These are phyloP conservation scores for Diaporthe caulivora DNA, from an alignment of 2,329 filamentous ascomycete genomes.

Conservation along the genomic window DNA sequence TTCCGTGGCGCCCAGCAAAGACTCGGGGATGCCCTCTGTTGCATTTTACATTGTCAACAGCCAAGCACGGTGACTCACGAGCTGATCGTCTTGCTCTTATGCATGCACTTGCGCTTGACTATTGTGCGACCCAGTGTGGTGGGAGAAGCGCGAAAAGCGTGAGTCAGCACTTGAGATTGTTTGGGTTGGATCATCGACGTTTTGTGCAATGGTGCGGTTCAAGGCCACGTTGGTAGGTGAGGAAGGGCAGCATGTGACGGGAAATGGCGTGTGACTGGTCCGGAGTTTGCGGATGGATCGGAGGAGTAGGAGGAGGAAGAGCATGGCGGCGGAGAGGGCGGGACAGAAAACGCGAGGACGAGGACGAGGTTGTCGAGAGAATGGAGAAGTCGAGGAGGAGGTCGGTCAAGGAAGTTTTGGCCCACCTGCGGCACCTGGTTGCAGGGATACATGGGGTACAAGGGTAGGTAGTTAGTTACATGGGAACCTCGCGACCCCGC, in stretches of 20 bases:
- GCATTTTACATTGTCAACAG: background rate
- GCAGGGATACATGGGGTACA: slow-evolving; percentile 2
- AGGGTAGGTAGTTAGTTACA: background rate
- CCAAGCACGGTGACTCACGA: background rate
- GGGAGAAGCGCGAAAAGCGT: slow-evolving; percentile 10
- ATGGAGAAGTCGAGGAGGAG: background rate
- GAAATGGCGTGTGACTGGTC: background rate
- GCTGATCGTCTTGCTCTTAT: background rate
- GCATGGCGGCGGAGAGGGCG: slow-evolving; percentile 21
- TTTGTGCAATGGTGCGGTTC: background rate
- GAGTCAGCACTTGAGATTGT: slow-evolving; percentile 20
- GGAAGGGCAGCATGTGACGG: background rate
- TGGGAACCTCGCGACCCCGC: slow-evolving; percentile 3
- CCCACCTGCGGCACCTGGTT: background rate
- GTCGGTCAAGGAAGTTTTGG: background rate
- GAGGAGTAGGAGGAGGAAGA: slow-evolving; percentile 16
- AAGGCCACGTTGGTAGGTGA: background rate
- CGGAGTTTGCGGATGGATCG: slow-evolving; percentile 22
- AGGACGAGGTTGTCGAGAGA: slow-evolving; percentile 1
- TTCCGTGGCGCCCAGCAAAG: slow-evolving; percentile 12
- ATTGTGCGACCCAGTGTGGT: background rate
- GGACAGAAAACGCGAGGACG: background rate
- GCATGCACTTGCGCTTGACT: background rate
- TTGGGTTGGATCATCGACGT: background rate
- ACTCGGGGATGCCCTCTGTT: background rate